Evolutionary conservation across 441 rosid genomes (phyloP), one percentile per base, ranked within the genome.

Genomic region (Rhodomyrtus psidioides): DNA sequence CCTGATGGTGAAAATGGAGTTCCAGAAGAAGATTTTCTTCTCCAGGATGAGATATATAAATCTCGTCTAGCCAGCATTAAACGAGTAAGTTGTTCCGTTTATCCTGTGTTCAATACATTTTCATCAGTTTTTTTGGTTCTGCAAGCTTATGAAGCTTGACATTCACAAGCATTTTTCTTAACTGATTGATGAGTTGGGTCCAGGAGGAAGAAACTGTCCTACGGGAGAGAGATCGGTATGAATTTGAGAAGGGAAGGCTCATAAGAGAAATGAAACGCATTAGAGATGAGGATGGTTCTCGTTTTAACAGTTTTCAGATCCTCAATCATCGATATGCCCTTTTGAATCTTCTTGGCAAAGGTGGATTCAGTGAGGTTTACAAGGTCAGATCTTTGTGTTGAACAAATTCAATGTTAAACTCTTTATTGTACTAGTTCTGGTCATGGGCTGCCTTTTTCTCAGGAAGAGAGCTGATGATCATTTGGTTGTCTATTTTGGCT

Each of bases 301-400:
- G 96, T 83, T 98, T 98, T 91, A 98, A 98, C 92, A 94, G 95
- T 90, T 98, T 95, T 86, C 99, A 94, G 93, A 94, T 98, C 91
- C 91, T 98, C 90, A 94, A 95, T 89, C 92, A 91, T 85, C 92
- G 98, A 87, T 98, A 95, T 91, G 96, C 99, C 82, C 98, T 98
- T 84, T 84, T 98, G 86, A 98, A 98, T 89, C 99, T 98, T 89
- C 98, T 98, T 88, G 99, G 99, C 24, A 96, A 94, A 91, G 99
- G 99, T 56, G 99, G 99, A 89, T 98, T 98, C 89, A 98, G 99
- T 89, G 99, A 98, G 94, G 99, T 98, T 89, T 98, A 95, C 89
- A 98, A 98, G 99, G 99, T 98, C 92, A 92, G 98, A 91, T 59
- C 58, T 55, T 44, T 49, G 58, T 82, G 42, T 82, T 16, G 53